Base-by-base conservation (phyloP, 441 rosid species). In the Adansonia grandidieri region DNA sequence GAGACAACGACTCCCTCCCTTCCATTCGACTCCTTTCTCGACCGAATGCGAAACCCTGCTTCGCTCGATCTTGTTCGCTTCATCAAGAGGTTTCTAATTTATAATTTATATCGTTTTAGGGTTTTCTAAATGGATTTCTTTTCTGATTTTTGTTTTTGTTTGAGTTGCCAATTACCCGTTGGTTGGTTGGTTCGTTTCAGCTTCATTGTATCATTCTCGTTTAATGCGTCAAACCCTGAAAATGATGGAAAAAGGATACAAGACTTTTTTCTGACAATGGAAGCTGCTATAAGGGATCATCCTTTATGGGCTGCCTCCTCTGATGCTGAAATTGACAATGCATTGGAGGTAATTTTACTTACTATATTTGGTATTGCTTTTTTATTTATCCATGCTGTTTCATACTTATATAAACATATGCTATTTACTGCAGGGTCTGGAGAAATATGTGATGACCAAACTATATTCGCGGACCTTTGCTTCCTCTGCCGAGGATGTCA, bases 401-500 rank as follows among this genome's bases (percentile, higher is more conserved):
- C 45, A 5, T 51, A 24, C 47, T 14, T 69, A 58, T 9, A 15
- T 15, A 32, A 32, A 32, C 7, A 15, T 63, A 9, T 63, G 45
- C 44, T 51, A 20, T 13, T 79, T 67, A 53, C 40, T 84, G 70
- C 80, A 89, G 91, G 94, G 87, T 78, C 79, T 87, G 80, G 91
- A 91, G 86, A 90, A 85, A 62, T 87, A 91, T 75, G 83, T 89
- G 80, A 89, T 84, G 90, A 89, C 89, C 45, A 84, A 88, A 78
- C 65, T 88, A 78, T 83, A 75, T 71, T 74, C 89, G 9, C 87
- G 89, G 77, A 84, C 87, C 60, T 85, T 88, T 74, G 84, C 91
- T 45, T 80, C 82, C 44, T 75, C 87, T 64, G 78, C 86, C 5
- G 89, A 89, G 80, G 90, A 87, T 81, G 77, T 76, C 19, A 83